These are phyloP conservation scores for Blastobotrys parvus DNA, from an alignment of 805 yeast genomes.

Conservation along the genomic window DNA sequence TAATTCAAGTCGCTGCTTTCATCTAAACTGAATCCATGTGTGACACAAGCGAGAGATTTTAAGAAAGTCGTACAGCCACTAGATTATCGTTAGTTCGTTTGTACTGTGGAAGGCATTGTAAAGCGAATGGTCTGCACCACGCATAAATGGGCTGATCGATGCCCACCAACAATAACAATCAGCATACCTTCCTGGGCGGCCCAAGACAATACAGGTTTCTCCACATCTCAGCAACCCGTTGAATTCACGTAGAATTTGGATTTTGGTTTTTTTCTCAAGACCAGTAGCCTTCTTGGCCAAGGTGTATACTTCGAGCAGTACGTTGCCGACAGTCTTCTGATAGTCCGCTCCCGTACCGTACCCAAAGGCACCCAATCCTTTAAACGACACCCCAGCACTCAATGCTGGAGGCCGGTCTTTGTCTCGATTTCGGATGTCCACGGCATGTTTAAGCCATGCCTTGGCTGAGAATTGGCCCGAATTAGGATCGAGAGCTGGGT, in stretches of 20 bases:
- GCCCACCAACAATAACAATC: too few relatives aligned
- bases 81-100: constrained; percentile 1
- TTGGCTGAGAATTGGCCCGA: constrained; percentile 46
- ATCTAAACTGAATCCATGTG: constrained; percentile 38
- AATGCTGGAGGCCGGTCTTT: constrained; percentile 52
- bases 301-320: constrained; percentile 21
- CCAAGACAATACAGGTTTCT: constrained; percentile 62
- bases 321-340: constrained; percentile 51
- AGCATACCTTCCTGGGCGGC: constrained; percentile 54
- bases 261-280: constrained; percentile 33
- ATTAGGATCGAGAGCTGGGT: constrained; percentile 50
- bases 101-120: too few relatives aligned
- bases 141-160: too few relatives aligned
- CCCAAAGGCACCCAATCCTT: constrained; percentile 55
- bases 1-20: constrained; percentile 34
- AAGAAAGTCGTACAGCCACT: constrained; percentile 59
- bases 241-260: constrained; percentile 36
- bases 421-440: constrained; percentile 42
- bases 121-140: too few relatives aligned
- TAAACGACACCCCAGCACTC: constrained; percentile 54
- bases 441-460: constrained; percentile 58
- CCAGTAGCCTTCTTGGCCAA: constrained; percentile 24
- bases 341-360: constrained; percentile 56
- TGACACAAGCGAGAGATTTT: constrained; percentile 44
- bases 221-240: constrained; percentile 56